Evolutionary conservation across 805 yeast species (phyloP).

Genomic region (Saccharomycopsis schoenii): DNA sequence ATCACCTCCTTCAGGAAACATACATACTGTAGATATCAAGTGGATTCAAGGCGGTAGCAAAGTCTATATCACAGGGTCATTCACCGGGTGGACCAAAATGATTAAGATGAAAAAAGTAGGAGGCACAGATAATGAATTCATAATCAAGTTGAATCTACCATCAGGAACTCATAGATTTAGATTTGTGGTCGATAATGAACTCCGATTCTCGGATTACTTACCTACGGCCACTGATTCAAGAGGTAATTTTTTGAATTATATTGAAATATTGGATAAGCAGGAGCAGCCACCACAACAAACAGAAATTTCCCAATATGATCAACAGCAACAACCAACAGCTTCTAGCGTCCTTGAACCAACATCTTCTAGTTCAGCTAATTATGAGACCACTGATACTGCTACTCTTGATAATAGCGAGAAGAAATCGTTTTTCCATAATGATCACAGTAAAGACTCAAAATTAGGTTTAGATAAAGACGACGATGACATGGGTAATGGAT

Average conservation of each 20-base stretch:
- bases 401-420: not conserved
- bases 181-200: conserved; percentile 89
- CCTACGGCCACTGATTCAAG: conserved; percentile 97
- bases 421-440: conserved; percentile 1
- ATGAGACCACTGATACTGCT: conserved; percentile 20
- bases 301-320: not conserved
- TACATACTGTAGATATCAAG: conserved; percentile 52
- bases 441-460: conserved; percentile 39
- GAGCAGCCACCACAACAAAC: conserved; percentile 21
- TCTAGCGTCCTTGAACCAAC: conserved; percentile 2
- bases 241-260: conserved; percentile 90
- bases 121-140: conserved; percentile 43
- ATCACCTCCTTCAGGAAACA: conserved; percentile 7
- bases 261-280: conserved; percentile 45
- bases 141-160: conserved; percentile 68
- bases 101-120: conserved; percentile 59
- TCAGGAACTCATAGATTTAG: conserved; percentile 90
- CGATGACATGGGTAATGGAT: conserved; percentile 79
- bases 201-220: conserved; percentile 74
- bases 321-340: conserved; percentile 3
- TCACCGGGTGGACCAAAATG: conserved; percentile 98
- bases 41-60: conserved; percentile 97
- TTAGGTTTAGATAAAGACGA: conserved; percentile 56
- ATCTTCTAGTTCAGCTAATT: conserved; percentile 21
- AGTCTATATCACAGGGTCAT: conserved; percentile 94